Evolutionary conservation across 331 rosid genomes (phyloP).

Genomic region (Malus hybrid): DNA sequence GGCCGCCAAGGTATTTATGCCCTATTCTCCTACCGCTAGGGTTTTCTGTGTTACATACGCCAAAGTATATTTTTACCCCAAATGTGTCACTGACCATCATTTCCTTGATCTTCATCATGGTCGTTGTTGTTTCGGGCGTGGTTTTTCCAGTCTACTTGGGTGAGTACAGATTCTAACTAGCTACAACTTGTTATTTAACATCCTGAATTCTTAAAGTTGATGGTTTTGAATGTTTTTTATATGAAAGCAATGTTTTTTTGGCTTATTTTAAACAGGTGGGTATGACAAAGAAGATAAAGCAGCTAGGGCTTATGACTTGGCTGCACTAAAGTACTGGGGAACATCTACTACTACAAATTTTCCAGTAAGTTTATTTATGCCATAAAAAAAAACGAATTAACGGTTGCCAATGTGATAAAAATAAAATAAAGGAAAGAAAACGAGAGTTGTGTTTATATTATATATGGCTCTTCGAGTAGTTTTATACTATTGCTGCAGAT

Average conservation of each 20-base stretch:
- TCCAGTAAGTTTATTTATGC: conserved; percentile 42
- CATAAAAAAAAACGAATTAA: neutral
- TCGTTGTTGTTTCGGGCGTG: conserved; percentile 19
- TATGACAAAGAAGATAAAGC: conserved; percentile 99
- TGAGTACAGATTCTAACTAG: conserved; percentile 20
- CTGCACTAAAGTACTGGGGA: conserved; percentile 97
- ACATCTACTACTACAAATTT: conserved; percentile 95
- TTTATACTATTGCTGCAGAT: conserved; percentile 36
- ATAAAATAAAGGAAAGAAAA: neutral
- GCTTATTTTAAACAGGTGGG: conserved; percentile 48
- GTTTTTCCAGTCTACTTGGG: conserved; percentile 77
- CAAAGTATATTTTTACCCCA: no score
- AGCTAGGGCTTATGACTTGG: conserved; percentile 97
- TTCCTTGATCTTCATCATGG: conserved; percentile 16
- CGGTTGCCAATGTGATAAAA: neutral
- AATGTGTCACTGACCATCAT: conserved; percentile 28
- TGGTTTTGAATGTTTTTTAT: neutral
- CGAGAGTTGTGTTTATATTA: neutral
- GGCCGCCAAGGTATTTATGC: conserved; percentile 80
- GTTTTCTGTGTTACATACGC: conserved; percentile 1
- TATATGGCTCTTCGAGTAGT: neutral
- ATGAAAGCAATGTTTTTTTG: neutral
- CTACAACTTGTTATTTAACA: neutral
- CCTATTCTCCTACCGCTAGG: conserved; percentile 1
- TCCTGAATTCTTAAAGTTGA: neutral